A percentile compares a stretch with the other conserved stretches of the same genome.
These are phyloP conservation scores for Hyaloperonospora arabidopsidis DNA, from an alignment of 352 stramenopile genomes.

Conservation along the genomic window DNA sequence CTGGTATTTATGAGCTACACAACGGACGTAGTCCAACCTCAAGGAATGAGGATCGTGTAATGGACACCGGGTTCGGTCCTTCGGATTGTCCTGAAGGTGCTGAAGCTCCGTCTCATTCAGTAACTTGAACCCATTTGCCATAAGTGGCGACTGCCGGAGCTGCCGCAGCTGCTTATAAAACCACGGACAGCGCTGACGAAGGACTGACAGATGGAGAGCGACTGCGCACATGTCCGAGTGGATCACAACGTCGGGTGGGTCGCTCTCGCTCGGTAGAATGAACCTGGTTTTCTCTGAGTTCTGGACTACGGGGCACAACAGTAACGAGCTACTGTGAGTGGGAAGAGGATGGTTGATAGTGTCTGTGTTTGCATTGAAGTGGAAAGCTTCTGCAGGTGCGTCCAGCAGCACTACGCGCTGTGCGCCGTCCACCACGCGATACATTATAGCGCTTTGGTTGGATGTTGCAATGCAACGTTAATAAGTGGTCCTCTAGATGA, in stretches of 20 bases:
- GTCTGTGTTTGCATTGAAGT: neutral
- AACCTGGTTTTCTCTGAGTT: neutral
- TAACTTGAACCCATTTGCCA: constrained; percentile 6
- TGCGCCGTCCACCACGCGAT: constrained; percentile 13
- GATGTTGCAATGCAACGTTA: no score
- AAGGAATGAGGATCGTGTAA: constrained; percentile 8
- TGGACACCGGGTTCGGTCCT: constrained; percentile 12
- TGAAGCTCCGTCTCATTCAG: constrained; percentile 14
- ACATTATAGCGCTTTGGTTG: constrained; percentile 8
- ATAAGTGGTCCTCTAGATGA: no score
- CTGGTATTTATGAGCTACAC: constrained; percentile 5
- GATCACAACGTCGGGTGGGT: constrained; percentile 36
- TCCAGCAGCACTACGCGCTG: constrained; percentile 17
- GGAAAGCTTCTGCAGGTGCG: neutral
- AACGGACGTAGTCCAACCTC: constrained; percentile 18
- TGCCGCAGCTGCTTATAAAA: constrained; percentile 33
- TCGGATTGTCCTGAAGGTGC: constrained; percentile 1
- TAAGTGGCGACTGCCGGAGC: constrained; percentile 10
- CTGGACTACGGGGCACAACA: neutral
- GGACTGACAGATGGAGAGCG: constrained; percentile 27
- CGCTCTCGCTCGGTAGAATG: constrained; percentile 11
- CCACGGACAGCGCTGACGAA: constrained; percentile 30
- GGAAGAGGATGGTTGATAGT: neutral
- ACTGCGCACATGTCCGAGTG: constrained; percentile 49
- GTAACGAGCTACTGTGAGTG: neutral